Evolutionary conservation across 2,329 filamentous ascomycete species (phyloP), one percentile per base, ranked within the genome.

Genomic region (Colletotrichum viniferum): DNA sequence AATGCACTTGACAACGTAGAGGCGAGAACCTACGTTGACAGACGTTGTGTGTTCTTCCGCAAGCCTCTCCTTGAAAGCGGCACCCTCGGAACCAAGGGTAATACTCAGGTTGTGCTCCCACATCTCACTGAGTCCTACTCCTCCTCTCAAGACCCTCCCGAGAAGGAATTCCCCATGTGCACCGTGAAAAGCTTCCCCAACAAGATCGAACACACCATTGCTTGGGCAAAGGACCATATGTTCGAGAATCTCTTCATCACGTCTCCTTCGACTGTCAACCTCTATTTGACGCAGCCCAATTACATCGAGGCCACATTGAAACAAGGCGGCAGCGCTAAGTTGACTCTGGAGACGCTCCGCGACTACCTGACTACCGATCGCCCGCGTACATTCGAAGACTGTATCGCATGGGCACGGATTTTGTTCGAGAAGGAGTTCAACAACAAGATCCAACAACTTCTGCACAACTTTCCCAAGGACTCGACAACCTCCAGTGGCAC

Each of bases 111-210:
- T 75, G 93, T 99, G 64, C 90, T 99, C 73, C 97, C 97, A 13
- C 91, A 92, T 79, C 87, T 98, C 77, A 98, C 97, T 1, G 97
- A 99, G 85, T 98, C 97, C 1, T 99, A 99, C 87, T 98, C 97
- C 1, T 90, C 88, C 5, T 98, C 97, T 24, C 96, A 98, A 83
- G 97, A 99, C 83, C 97, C 97, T 2, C 97, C 97, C 0, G 97
- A 99, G 89, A 96, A 98, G 87, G 98, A 97, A 1, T 98, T 99
- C 90, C 97, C 97, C 1, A 98, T 98, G 96, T 99, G 97, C 85
- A 98, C 97, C 7, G 90, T 99, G 77, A 92, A 95, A 82, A 98
- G 96, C 85, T 99, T 99, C 89, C 97, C 97, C 74, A 99, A 99
- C 89, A 94, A 94, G 81, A 99, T 99, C 81, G 96, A 99, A 86